These are phyloP conservation scores for Aurantiochytrium sp. DNA, from an alignment of 108 stramenopile genomes.

Conservation along the genomic window DNA sequence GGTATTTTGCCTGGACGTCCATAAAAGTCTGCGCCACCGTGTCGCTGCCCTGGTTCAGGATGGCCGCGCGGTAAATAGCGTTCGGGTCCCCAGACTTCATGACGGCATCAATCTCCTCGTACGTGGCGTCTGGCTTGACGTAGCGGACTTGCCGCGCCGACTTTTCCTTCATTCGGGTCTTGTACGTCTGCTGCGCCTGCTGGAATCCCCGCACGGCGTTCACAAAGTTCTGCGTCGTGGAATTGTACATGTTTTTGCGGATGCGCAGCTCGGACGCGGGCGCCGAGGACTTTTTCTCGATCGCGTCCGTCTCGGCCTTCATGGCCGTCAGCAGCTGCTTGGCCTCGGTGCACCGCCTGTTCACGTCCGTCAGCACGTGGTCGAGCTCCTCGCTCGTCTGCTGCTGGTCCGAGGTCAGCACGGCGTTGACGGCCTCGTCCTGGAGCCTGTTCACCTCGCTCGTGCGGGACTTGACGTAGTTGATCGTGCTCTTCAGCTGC, in stretches of 20 bases:
- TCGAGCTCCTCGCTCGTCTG: constrained; percentile 29
- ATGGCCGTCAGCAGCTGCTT: constrained; percentile 53
- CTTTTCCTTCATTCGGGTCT: constrained; percentile 88
- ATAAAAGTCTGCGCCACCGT: constrained; percentile 74
- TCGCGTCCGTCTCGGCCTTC: constrained; percentile 50
- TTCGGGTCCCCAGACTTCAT: constrained; percentile 81
- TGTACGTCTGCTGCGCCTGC: constrained; percentile 87
- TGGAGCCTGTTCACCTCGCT: constrained; percentile 46
- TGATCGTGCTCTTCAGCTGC: constrained; percentile 45
- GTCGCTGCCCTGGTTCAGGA: constrained; percentile 82
- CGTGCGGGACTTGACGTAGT: constrained; percentile 47
- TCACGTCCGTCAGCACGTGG: constrained; percentile 37
- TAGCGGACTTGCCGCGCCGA: constrained; percentile 81
- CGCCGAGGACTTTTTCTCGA: constrained; percentile 41
- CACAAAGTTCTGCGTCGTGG: constrained; percentile 90
- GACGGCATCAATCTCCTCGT: constrained; percentile 89
- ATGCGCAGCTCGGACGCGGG: constrained; percentile 52
- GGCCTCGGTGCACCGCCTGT: constrained; percentile 47
- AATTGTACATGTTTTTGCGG: constrained; percentile 82
- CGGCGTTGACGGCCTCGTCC: constrained; percentile 39
- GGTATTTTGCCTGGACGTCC: constrained; percentile 92
- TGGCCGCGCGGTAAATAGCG: constrained; percentile 70
- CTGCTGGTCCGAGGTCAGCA: background rate
- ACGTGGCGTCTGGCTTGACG: constrained; percentile 91
- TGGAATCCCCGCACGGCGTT: constrained; percentile 96